Evolutionary conservation across 2,329 filamentous ascomycete genomes (phyloP).

Genomic region (Ophiosphaerella korrae): DNA sequence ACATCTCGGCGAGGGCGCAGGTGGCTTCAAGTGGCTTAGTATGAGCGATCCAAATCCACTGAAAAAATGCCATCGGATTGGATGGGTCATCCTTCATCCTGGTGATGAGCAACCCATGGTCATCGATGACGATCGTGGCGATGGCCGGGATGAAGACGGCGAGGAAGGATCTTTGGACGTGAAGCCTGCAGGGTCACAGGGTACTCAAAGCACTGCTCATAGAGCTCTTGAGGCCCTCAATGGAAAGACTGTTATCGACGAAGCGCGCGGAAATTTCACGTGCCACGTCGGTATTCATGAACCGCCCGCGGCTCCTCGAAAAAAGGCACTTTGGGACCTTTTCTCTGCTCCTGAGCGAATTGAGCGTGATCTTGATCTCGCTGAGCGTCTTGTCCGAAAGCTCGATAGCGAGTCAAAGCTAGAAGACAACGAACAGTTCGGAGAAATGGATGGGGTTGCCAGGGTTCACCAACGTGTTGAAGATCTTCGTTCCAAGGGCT

Average conservation of each 20-base stretch:
- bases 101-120: constrained; percentile 66
- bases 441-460: constrained; percentile 65
- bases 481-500: constrained; percentile 74
- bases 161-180: constrained; percentile 64
- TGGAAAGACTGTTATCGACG: constrained; percentile 94
- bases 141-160: constrained; percentile 71
- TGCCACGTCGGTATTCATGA: constrained; percentile 97
- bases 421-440: constrained; percentile 57
- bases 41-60: constrained; percentile 95
- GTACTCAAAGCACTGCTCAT: constrained; percentile 67
- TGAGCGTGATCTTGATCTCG: constrained; percentile 84
- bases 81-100: constrained; percentile 95
- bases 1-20: constrained; percentile 86
- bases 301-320: constrained; percentile 80
- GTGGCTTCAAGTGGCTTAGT: constrained; percentile 94
- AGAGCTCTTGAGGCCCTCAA: constrained; percentile 94
- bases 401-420: constrained; percentile 83
- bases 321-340: constrained; percentile 95
- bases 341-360: constrained; percentile 94
- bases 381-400: constrained; percentile 79
- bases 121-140: constrained; percentile 68
- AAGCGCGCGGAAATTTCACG: constrained; percentile 91
- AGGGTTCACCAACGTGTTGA: constrained; percentile 89
- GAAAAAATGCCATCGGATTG: constrained; percentile 96
- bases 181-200: constrained; percentile 51